Conservation (phyloP, 176 grass and related monocot genomes). For the Poa pratensis region DNA sequence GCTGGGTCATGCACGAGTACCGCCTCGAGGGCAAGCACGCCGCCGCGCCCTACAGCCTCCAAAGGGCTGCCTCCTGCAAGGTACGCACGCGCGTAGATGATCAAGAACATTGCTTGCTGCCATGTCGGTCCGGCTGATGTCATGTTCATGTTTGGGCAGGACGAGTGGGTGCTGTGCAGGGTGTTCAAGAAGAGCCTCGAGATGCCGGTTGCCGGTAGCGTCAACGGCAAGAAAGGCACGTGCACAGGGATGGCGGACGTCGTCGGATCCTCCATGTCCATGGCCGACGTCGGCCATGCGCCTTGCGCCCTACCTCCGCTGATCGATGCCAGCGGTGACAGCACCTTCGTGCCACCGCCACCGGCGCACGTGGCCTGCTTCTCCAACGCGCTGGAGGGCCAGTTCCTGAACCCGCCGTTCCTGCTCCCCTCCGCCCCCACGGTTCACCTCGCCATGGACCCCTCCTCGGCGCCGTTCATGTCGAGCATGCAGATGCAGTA, state of each 20-base stretch:
- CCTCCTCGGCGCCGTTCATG: slow-evolving; percentile 25
- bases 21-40: slow-evolving; percentile 61
- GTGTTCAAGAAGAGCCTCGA: slow-evolving; percentile 76
- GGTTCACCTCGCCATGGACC: not conserved
- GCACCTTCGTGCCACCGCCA: not conserved
- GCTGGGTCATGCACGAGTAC: slow-evolving; percentile 98
- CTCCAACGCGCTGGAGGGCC: slow-evolving; percentile 69
- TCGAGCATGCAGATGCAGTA: slow-evolving; percentile 33
- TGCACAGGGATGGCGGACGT: slow-evolving; percentile 25
- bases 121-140: not conserved
- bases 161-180: slow-evolving; percentile 88
- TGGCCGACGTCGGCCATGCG: slow-evolving; percentile 17
- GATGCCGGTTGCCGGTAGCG: not conserved
- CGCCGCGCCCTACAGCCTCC: slow-evolving; percentile 5
- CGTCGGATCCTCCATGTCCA: slow-evolving; percentile 10
- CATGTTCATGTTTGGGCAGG: slow-evolving; percentile 31
- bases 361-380: slow-evolving; percentile 82
- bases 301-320: slow-evolving; percentile 48
- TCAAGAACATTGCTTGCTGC: not conserved
- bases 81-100: slow-evolving; percentile 8
- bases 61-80: slow-evolving; percentile 44
- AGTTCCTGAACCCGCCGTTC: slow-evolving; percentile 52
- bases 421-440: slow-evolving; percentile 8
- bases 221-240: slow-evolving; percentile 15
- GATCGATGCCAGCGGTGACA: slow-evolving; percentile 39